phyloP scores from a whole-genome alignment of 257 asterid genomes.

The Scutellaria galericulata region DNA sequence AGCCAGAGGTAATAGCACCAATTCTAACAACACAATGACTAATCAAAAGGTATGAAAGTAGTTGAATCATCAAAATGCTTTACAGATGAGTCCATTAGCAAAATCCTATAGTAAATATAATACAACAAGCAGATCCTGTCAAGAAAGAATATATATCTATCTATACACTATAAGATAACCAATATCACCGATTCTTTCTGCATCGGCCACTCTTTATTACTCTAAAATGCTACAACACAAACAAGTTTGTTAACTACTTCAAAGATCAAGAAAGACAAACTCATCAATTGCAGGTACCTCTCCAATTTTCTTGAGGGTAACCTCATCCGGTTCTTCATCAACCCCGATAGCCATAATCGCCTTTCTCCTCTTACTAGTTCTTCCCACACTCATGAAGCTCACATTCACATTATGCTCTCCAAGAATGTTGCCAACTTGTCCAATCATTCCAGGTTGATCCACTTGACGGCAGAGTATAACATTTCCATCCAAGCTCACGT shows the following conservation, averaged over 20 bases:
- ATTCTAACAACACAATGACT: neutral
- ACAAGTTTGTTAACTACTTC: neutral
- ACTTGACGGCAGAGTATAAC: conserved; percentile 79
- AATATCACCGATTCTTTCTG: no score
- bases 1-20: neutral
- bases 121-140: neutral
- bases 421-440: conserved; percentile 77
- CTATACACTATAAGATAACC: no score
- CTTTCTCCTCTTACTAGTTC: conserved; percentile 66
- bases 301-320: conserved; percentile 72
- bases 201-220: neutral
- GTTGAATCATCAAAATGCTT: neutral
- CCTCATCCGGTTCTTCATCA: conserved; percentile 83
- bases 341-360: conserved; percentile 98
- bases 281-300: conserved; percentile 79
- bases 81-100: neutral
- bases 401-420: conserved; percentile 82
- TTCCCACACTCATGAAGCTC: conserved; percentile 93
- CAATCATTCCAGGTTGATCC: conserved; percentile 94
- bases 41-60: neutral
- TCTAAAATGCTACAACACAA: neutral
- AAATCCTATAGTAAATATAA: neutral
- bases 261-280: conserved; percentile 73
- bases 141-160: neutral
- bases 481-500: conserved; percentile 87